phyloP scores from a whole-genome alignment of 129 eudicot genomes.

The Escallonia rubra region DNA sequence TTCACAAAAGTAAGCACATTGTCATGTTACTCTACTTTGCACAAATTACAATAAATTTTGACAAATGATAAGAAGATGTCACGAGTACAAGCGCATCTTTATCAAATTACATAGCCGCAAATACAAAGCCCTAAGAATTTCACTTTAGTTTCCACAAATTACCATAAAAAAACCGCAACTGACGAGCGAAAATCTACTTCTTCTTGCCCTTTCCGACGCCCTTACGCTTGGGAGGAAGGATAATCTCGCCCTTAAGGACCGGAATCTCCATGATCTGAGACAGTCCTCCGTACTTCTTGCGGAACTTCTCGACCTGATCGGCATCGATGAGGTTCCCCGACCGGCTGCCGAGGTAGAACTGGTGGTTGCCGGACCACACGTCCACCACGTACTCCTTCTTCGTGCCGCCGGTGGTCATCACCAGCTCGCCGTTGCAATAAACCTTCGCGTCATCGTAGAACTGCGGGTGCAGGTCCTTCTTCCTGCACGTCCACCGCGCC shows the following conservation, averaged over 20 bases:
- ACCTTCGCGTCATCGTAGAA: slow-evolving; percentile 48
- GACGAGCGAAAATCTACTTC: slow-evolving; percentile 8
- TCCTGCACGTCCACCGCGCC: slow-evolving; percentile 35
- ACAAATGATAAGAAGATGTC: too few species aligned
- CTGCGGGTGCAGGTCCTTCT: slow-evolving; percentile 55
- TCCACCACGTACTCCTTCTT: slow-evolving; percentile 51
- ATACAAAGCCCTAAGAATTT: neutral
- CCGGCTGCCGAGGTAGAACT: slow-evolving; percentile 44
- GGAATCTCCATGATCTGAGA: slow-evolving; percentile 46
- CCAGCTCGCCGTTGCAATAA: slow-evolving; percentile 53
- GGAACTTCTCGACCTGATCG: slow-evolving; percentile 53
- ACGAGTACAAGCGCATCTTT: neutral
- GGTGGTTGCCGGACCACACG: slow-evolving; percentile 70
- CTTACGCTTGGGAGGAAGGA: slow-evolving; percentile 44
- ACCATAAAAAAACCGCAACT: neutral
- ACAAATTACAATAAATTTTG: too few species aligned
- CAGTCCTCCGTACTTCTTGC: slow-evolving; percentile 42
- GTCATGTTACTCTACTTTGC: too few species aligned
- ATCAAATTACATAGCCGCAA: neutral
- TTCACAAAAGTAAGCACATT: too few species aligned
- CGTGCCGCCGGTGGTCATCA: slow-evolving; percentile 56
- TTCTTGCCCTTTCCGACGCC: slow-evolving; percentile 27
- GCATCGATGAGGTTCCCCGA: slow-evolving; percentile 30
- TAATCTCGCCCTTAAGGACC: slow-evolving; percentile 53
- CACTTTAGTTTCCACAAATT: neutral